phyloP scores from a whole-genome alignment of 495 filamentous ascomycete genomes.

The Hypoxylon intermedium region DNA sequence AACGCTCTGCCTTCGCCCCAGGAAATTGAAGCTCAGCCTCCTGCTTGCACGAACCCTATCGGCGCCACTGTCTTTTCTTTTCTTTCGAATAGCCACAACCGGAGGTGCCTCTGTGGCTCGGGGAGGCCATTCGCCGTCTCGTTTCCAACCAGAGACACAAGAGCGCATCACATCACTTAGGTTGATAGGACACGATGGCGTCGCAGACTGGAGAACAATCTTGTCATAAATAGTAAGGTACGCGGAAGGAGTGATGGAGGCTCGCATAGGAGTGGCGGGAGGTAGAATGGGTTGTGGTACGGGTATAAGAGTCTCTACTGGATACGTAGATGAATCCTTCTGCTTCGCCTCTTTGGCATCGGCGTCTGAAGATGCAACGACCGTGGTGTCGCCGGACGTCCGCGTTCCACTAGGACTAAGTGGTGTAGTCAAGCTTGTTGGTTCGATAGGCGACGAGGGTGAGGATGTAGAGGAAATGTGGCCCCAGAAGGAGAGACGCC shows the following conservation, averaged over 20 bases:
- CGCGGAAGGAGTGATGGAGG: conserved; percentile 70
- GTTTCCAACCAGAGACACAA: conserved; percentile 90
- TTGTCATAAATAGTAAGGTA: conserved; percentile 90
- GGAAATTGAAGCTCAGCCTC: conserved; percentile 47
- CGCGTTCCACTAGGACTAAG: conserved; percentile 40
- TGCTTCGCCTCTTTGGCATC: conserved; percentile 31
- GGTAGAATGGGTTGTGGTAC: conserved; percentile 72
- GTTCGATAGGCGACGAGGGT: conserved; percentile 36
- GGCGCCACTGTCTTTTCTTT: conserved; percentile 37
- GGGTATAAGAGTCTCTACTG: conserved; percentile 61
- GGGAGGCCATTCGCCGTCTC: conserved; percentile 93
- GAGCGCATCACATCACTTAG: conserved; percentile 78
- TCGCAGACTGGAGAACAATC: conserved; percentile 75
- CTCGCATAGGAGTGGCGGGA: conserved; percentile 70
- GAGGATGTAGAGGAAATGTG: conserved; percentile 36
- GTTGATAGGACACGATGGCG: conserved; percentile 86
- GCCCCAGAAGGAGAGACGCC: conserved; percentile 42
- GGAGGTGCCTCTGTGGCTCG: conserved; percentile 54
- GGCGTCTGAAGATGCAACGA: conserved; percentile 33
- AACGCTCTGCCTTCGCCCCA: conserved; percentile 30
- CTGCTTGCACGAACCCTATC: conserved; percentile 38
- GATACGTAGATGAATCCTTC: conserved; percentile 41
- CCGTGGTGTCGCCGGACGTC: conserved; percentile 39
- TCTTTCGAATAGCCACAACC: conserved; percentile 47
- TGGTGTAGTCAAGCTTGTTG: conserved; percentile 22